Base-by-base conservation (phyloP, 345 rosid species). In the Gossypium turneri region DNA sequence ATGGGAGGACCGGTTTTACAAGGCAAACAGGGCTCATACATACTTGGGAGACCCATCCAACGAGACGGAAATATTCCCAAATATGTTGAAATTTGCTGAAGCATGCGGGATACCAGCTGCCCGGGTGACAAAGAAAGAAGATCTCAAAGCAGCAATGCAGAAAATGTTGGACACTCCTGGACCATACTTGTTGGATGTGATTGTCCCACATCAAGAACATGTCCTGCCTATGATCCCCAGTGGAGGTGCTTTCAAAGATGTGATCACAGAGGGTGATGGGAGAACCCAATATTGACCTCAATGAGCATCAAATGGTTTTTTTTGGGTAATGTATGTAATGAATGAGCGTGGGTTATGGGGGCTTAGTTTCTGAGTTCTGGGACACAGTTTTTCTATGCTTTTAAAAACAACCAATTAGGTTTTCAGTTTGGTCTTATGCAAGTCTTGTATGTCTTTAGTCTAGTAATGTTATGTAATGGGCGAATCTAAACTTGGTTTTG, bases 221-320 rank as follows among this genome's bases (percentile, higher is more conserved):
- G 99, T 95, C 22, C 78, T 95, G 68, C 97, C 99, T 57, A 93
- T 95, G 99, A 95, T 92, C 81, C 98, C 98, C 1, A 93, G 98
- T 70, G 94, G 96, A 27, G 98, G 97, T 9, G 90, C 94, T 62
- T 95, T 95, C 73, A 91, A 85, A 57, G 98, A 95, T 82, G 72
- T 90, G 79, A 95, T 93, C 67, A 88, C 87, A 0, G 98, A 93
- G 75, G 97, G 98, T 20, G 99, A 95, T 84, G 99, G 99, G 43
- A 86, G 98, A 87, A 86, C 64, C 3, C 73, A 80, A 7, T 84
- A 85, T 64, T 90, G 80, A 85, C 3, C 29, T 60, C 2, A 13
- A 34, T 57, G 29, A 73, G 27, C 45, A 3, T 47, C 55, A 17
- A 16, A 60, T 17, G 27, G 5, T 47, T 4, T 5, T 7, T 22